Percentiles rank a stretch among this genome's conserved stretches.
Conservation (phyloP, 192 early-diverging fungal species). For the Gaertneriomyces sp. region DNA sequence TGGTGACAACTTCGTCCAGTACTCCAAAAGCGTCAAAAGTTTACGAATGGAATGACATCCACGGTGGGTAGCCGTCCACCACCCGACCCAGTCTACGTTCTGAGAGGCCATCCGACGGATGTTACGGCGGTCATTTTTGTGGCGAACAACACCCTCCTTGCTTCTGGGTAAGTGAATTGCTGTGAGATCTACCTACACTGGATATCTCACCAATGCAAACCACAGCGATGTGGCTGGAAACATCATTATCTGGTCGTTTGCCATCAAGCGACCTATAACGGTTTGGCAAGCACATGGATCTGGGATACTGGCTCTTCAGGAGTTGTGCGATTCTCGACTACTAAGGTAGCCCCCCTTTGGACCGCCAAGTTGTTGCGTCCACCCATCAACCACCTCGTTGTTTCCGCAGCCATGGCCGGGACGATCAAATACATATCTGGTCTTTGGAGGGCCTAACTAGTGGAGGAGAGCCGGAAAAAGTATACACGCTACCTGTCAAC, state of each 20-base stretch:
- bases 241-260: conserved; percentile 20
- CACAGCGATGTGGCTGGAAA: conserved; percentile 25
- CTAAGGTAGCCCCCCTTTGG: not conserved
- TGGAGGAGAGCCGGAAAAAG: not conserved
- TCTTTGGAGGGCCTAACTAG: not conserved
- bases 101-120: conserved; percentile 21
- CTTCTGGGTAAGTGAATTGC: conserved; percentile 19
- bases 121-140: conserved; percentile 13
- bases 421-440: conserved; percentile 26
- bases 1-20: too few species aligned
- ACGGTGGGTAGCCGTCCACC: not conserved
- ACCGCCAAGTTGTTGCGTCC: too few species aligned
- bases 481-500: conserved; percentile 25
- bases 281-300: conserved; percentile 16
- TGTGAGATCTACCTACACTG: not conserved
- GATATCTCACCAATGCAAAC: not conserved
- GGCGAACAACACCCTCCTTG: not conserved
- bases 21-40: too few species aligned
- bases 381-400: too few species aligned
- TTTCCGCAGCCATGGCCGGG: conserved; percentile 25
- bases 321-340: not conserved
- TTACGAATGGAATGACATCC: too few species aligned
- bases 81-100: conserved; percentile 21
- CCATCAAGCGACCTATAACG: conserved; percentile 13
- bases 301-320: conserved; percentile 14